phyloP scores from a whole-genome alignment of 148 eudicot genomes.

The Polygonum aviculare region DNA sequence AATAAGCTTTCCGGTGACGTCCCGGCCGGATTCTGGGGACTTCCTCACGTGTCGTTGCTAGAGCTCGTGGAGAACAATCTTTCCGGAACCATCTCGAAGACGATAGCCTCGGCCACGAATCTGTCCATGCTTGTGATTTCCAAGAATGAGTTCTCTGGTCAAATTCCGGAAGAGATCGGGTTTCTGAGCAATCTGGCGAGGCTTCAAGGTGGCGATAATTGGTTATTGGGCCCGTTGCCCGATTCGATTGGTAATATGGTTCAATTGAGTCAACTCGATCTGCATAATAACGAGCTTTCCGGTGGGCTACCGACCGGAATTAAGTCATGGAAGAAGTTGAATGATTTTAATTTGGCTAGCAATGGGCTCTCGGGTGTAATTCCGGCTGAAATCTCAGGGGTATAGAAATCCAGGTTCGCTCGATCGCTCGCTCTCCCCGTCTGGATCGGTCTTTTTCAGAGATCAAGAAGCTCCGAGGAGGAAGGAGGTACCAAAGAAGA shows the following conservation, averaged over 20 bases:
- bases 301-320: slow-evolving; percentile 56
- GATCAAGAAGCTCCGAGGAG: slow-evolving; percentile 8
- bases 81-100: slow-evolving; percentile 46
- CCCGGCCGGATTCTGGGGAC: slow-evolving; percentile 58
- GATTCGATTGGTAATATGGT: slow-evolving; percentile 31
- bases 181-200: slow-evolving; percentile 29
- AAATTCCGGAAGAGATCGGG: slow-evolving; percentile 67
- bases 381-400: slow-evolving; percentile 63
- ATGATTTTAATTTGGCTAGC: slow-evolving; percentile 56
- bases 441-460: slow-evolving; percentile 13
- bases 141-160: slow-evolving; percentile 49
- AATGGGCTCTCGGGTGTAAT: slow-evolving; percentile 50
- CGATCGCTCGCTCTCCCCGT: slow-evolving; percentile 14
- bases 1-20: slow-evolving; percentile 58
- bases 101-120: slow-evolving; percentile 47
- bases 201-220: slow-evolving; percentile 37
- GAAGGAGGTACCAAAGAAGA: slow-evolving; percentile 13
- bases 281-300: slow-evolving; percentile 42
- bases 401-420: no score
- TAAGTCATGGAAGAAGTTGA: slow-evolving; percentile 42
- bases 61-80: slow-evolving; percentile 45
- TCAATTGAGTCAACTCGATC: slow-evolving; percentile 42
- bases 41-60: slow-evolving; percentile 47
- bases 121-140: slow-evolving; percentile 40
- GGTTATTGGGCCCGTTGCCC: slow-evolving; percentile 52